phyloP scores from a whole-genome alignment of 768 basidiomycete genomes.

The Hortiboletus flavorubellus region DNA sequence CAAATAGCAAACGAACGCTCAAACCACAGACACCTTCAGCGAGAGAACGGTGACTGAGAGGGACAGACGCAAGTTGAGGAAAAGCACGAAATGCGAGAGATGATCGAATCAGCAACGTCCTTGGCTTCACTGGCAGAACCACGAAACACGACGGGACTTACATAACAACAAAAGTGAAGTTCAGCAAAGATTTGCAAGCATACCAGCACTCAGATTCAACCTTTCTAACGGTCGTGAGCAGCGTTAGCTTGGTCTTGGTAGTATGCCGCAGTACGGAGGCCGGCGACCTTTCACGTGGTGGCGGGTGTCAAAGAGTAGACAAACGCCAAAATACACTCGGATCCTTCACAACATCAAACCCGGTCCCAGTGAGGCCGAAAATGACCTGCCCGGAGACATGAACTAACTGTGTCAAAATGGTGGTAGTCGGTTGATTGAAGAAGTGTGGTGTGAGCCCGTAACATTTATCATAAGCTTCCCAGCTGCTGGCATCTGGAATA shows the following conservation, averaged over 20 bases:
- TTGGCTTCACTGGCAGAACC: slow-evolving; percentile 15
- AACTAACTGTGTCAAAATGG: slow-evolving; percentile 20
- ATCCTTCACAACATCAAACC: slow-evolving; percentile 30
- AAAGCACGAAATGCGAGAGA: slow-evolving; percentile 14
- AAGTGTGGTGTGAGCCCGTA: slow-evolving; percentile 19
- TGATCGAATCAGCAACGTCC: slow-evolving; percentile 20
- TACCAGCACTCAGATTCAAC: slow-evolving; percentile 31
- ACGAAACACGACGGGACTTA: slow-evolving; percentile 31
- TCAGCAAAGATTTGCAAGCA: slow-evolving; percentile 28
- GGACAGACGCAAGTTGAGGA: slow-evolving; percentile 19
- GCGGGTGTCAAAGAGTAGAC: slow-evolving; percentile 26
- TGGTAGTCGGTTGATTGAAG: slow-evolving; percentile 19
- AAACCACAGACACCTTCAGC: slow-evolving; percentile 28
- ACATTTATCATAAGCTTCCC: slow-evolving; percentile 30
- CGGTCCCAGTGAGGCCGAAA: slow-evolving; percentile 14
- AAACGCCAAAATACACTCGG: slow-evolving; percentile 26
- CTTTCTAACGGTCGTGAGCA: slow-evolving; percentile 19
- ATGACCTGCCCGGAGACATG: slow-evolving; percentile 17
- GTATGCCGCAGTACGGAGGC: slow-evolving; percentile 21
- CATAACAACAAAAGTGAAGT: slow-evolving; percentile 31
- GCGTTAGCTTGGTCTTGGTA: slow-evolving; percentile 20
- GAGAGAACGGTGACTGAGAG: slow-evolving; percentile 16
- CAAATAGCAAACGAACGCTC: slow-evolving; percentile 33
- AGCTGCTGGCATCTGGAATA: slow-evolving; percentile 2
- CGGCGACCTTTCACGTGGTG: slow-evolving; percentile 29